A percentile compares a stretch with the other conserved stretches of the same genome.
Conservation (phyloP, 495 filamentous ascomycete genomes). For the Cudoniella acicularis region DNA sequence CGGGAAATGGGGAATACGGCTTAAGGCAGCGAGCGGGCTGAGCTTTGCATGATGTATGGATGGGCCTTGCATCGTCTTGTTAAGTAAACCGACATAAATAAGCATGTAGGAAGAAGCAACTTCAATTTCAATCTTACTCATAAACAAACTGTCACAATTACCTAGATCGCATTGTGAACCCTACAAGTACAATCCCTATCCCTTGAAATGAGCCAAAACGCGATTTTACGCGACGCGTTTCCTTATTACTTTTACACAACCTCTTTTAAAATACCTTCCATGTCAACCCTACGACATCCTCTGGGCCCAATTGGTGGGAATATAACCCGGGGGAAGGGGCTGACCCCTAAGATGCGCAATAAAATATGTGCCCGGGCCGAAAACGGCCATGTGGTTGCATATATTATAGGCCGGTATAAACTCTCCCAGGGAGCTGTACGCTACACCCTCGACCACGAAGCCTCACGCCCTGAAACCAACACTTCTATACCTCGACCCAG, state of each 20-base stretch:
- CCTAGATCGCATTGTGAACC: too few species aligned
- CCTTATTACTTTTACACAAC: background rate
- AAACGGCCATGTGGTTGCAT: background rate
- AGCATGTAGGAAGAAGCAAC: too few species aligned
- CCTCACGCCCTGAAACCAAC: background rate
- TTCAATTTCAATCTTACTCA: too few species aligned
- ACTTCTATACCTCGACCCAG: background rate
- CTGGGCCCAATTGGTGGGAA: background rate
- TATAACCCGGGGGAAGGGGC: background rate
- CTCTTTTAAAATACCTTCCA: background rate
- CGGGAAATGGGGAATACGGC: too few species aligned
- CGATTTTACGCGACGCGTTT: background rate
- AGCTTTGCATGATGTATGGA: too few species aligned
- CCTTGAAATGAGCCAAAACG: background rate
- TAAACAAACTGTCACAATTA: too few species aligned
- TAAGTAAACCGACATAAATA: too few species aligned
- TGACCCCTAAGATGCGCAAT: background rate
- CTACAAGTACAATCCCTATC: background rate
- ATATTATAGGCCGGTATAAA: background rate
- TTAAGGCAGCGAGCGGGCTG: too few species aligned
- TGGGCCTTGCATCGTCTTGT: too few species aligned
- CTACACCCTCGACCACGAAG: background rate
- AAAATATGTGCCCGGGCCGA: background rate
- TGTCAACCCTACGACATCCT: background rate
- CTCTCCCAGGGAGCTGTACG: background rate